Evolutionary conservation across 768 basidiomycete genomes (phyloP), one percentile per base, ranked within the genome.

Genomic region (Hygrophorus russula): DNA sequence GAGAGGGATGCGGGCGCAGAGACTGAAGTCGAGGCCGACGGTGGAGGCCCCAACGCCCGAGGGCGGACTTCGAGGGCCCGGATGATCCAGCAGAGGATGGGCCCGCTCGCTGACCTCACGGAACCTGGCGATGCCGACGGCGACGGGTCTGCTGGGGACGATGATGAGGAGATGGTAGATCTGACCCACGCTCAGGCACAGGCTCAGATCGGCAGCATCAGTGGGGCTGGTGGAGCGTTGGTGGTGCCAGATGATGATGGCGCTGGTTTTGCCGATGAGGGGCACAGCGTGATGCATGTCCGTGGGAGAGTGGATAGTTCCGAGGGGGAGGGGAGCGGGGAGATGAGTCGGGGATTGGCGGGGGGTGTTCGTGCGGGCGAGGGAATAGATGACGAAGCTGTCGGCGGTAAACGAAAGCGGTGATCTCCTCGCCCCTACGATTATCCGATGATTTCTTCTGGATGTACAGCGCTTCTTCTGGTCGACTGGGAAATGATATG

Each of bases 11-110:
- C 51, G 3, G 66, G 63, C 17, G 61, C 59, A 15, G 66, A 66
- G 53, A 66, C 64, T 14, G 66, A 68, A 43, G 63, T 65, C 6
- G 66, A 67, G 44, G 59, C 51, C 4, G 65, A 63, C 2, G 56
- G 36, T 17, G 41, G 28, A 45, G 41, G 15, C 17, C 5, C 4
- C 17, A 12, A 14, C 6, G 11, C 3, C 17, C 36, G 36, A 14
- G 12, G 10, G n/a, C n/a, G 36, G 5, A 37, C 10, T 24, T 24
- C 24, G 24, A 24, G 24, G 24, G 24, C 24, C 7, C 24, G 24
- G 24, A 24, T 24, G 3, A 24, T 3, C 24, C 24, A 24, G 7
- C 24, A 24, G 3, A 24, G 24, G 24, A 24, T 24, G 24, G 24
- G 24, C 24, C 24, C 24, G 24, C 24, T 24, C 7, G 24, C 24